These are phyloP conservation scores for Puccinia triticina DNA, from an alignment of 1,284 basidiomycete genomes.

Conservation along the genomic window DNA sequence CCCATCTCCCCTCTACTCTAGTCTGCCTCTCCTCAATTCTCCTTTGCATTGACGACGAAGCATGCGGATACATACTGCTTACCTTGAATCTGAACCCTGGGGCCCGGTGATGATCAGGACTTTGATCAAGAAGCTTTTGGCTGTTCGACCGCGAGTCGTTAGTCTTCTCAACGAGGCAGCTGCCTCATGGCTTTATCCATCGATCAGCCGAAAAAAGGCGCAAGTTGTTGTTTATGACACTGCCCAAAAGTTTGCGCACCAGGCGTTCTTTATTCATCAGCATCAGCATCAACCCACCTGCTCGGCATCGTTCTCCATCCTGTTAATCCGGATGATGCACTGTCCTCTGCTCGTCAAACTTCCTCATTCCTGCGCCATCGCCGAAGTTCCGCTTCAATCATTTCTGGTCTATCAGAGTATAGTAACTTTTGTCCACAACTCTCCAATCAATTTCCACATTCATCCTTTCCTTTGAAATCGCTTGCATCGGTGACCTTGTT, in stretches of 20 bases:
- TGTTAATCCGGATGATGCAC: neutral
- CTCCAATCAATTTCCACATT: neutral
- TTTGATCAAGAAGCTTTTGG: neutral
- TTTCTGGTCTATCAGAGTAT: neutral
- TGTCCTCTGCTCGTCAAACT: neutral
- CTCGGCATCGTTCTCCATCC: neutral
- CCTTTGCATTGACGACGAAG: neutral
- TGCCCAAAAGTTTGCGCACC: neutral
- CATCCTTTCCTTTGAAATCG: slow-evolving; percentile 5
- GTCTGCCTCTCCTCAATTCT: too few relatives aligned
- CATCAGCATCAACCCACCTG: slow-evolving; percentile 5
- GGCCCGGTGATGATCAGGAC: neutral
- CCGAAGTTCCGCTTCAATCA: neutral
- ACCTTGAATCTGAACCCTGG: neutral
- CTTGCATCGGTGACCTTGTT: neutral
- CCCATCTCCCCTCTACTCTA: neutral
- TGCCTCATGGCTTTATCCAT: neutral
- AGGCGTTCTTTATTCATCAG: slow-evolving; percentile 4
- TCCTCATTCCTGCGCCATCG: neutral
- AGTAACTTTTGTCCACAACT: neutral
- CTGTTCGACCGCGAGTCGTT: neutral
- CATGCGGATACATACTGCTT: neutral
- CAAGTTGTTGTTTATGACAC: neutral
- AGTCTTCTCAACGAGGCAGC: neutral
- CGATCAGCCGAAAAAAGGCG: neutral